Conservation (phyloP, 208 protist species). For the Crithidia bombi region DNA sequence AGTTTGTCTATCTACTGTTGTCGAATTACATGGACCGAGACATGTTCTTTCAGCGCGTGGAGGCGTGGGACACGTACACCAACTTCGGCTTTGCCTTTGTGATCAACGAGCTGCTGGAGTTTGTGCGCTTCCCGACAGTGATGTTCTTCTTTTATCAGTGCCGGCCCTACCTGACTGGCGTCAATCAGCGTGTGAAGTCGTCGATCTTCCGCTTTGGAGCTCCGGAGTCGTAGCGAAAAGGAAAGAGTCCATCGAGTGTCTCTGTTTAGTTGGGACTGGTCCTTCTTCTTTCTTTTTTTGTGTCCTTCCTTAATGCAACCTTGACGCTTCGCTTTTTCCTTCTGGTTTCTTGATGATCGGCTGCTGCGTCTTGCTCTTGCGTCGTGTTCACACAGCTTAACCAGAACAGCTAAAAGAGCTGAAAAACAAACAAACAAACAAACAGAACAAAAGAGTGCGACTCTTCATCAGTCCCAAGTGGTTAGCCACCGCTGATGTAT, state of each 20-base stretch:
- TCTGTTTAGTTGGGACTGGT: too few species aligned
- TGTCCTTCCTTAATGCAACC: too few species aligned
- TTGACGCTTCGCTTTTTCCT: too few species aligned
- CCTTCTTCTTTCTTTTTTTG: too few species aligned
- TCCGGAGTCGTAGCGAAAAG: conserved; percentile 53
- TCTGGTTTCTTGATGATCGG: too few species aligned
- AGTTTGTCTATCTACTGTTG: conserved; percentile 75
- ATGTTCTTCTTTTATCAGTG: conserved; percentile 78
- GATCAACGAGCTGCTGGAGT: conserved; percentile 83
- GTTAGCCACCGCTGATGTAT: too few species aligned
- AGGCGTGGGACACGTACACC: conserved; percentile 84
- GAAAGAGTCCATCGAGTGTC: neutral
- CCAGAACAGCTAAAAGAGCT: neutral
- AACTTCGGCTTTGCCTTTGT: conserved; percentile 92
- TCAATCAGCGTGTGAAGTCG: conserved; percentile 57
- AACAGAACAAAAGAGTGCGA: too few species aligned
- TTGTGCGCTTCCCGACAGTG: conserved; percentile 77
- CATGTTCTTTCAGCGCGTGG: conserved; percentile 71
- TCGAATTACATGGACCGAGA: conserved; percentile 66
- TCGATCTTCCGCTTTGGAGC: conserved; percentile 72
- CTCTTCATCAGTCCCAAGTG: too few species aligned
- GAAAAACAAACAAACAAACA: neutral
- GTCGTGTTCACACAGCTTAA: conserved; percentile 3
- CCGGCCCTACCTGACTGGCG: conserved; percentile 58
- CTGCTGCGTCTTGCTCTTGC: neutral